A percentile compares a stretch with the other conserved stretches of the same genome.
Evolutionary conservation across 139 green algal species (phyloP).

Genomic region (Chlamydomonas asymmetrica): DNA sequence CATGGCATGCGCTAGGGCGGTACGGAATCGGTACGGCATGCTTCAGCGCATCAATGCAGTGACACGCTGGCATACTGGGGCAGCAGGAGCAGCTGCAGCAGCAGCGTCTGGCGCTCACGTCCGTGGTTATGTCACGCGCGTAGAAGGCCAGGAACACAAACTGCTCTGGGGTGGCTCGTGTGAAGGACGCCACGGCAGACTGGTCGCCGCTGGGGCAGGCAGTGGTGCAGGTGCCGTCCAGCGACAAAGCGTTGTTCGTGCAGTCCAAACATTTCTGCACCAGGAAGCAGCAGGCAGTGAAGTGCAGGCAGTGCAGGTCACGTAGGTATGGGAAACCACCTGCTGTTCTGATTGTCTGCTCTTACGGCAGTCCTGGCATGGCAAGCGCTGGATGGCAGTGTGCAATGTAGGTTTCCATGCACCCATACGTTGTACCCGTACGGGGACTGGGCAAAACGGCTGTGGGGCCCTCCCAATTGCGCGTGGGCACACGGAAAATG

Average conservation of each 20-base stretch:
- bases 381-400: background rate
- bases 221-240: slow-evolving; percentile 16
- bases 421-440: background rate
- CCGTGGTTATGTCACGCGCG: slow-evolving; percentile 19
- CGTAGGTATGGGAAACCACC: background rate
- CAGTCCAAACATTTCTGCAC: slow-evolving; percentile 30
- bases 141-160: slow-evolving; percentile 40
- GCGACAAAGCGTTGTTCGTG: background rate
- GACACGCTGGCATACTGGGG: background rate
- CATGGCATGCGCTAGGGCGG: background rate
- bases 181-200: background rate
- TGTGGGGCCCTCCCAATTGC: background rate
- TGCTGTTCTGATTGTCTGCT: background rate
- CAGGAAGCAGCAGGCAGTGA: background rate
- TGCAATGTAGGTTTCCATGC: background rate
- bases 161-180: background rate
- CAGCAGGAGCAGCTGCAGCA: too few species aligned
- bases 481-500: background rate
- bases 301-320: background rate
- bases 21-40: background rate
- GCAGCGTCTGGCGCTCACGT: background rate
- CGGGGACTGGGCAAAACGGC: background rate
- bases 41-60: background rate
- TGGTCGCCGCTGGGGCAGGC: slow-evolving; percentile 29
- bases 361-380: background rate